A percentile compares a stretch with the other conserved stretches of the same genome.
Evolutionary conservation across 164 flowering plant genomes (phyloP).

Genomic region (Nymphaea thermarum): DNA sequence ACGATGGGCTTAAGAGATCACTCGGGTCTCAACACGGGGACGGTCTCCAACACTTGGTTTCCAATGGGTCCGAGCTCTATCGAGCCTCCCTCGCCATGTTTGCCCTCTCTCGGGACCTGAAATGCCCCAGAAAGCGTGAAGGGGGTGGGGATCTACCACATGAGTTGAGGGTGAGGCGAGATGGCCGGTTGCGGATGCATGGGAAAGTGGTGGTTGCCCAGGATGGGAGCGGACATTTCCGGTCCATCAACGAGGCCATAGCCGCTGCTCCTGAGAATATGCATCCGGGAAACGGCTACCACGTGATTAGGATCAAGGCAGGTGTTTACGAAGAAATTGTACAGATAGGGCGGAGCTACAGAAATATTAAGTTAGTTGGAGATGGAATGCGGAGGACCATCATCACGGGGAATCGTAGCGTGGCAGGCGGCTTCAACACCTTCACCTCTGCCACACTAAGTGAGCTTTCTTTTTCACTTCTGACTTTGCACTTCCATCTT

Average conservation of each 20-base stretch:
- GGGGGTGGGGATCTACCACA: too few species aligned
- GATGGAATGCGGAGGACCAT: too few species aligned
- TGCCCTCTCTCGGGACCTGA: background rate
- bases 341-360: too few species aligned
- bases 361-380: too few species aligned
- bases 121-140: slow-evolving; percentile 1
- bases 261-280: slow-evolving; percentile 27
- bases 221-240: slow-evolving; percentile 13
- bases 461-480: too few species aligned
- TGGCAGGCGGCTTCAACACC: too few species aligned
- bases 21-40: slow-evolving; percentile 3
- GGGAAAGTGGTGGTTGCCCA: slow-evolving; percentile 11
- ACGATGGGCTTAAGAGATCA: slow-evolving; percentile 12
- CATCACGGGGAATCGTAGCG: too few species aligned
- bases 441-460: too few species aligned
- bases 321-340: too few species aligned
- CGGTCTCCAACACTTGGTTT: slow-evolving; percentile 5
- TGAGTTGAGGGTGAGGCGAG: too few species aligned
- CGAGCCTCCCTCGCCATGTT: slow-evolving; percentile 16
- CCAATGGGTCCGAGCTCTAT: slow-evolving; percentile 10
- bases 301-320: slow-evolving; percentile 12
- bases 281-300: slow-evolving; percentile 14
- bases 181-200: slow-evolving; percentile 1
- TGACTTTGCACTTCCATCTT: too few species aligned
- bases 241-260: slow-evolving; percentile 12